A percentile compares a stretch with the other conserved stretches of the same genome.
Conservation (phyloP, 495 filamentous ascomycete species). For the Saxophila tyrrhenica region DNA sequence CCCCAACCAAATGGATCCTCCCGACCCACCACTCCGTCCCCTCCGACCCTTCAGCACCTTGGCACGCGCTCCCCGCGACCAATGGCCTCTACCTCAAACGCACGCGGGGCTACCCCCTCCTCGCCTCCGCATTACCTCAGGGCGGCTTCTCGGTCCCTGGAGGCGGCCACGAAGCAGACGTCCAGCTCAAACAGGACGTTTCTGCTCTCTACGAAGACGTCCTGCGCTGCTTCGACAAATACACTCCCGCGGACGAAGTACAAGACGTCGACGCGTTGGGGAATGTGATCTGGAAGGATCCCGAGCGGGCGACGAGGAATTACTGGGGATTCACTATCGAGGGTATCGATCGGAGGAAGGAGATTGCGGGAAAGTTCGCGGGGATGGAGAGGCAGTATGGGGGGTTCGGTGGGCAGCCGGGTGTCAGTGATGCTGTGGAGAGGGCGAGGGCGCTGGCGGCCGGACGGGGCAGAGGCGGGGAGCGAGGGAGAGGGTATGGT, state of each 20-base stretch:
- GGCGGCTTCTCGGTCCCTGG: constrained; percentile 5
- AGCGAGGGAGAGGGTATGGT: neutral
- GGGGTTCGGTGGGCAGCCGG: neutral
- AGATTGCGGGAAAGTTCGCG: neutral
- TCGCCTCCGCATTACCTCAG: constrained; percentile 4
- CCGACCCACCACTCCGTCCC: constrained; percentile 6
- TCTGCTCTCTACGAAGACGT: constrained; percentile 5
- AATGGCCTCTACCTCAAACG: constrained; percentile 18
- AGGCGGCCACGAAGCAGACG: constrained; percentile 1
- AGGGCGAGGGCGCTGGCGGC: neutral
- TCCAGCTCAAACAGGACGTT: constrained; percentile 4
- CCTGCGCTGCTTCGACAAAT: constrained; percentile 5
- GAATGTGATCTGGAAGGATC: constrained; percentile 15
- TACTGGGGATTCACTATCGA: constrained; percentile 16
- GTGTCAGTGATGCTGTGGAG: neutral
- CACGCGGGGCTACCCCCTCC: constrained; percentile 15
- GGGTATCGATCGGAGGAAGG: constrained; percentile 8
- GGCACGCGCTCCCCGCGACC: constrained; percentile 16
- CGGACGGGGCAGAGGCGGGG: neutral
- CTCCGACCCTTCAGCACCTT: constrained; percentile 9
- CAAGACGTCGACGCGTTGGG: constrained; percentile 15
- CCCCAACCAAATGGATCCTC: neutral
- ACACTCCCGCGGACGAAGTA: constrained; percentile 12
- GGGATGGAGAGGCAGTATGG: neutral
- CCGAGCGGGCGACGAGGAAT: constrained; percentile 11